Base-by-base conservation (phyloP, 805 yeast genomes). In the Metschnikowia continentalis region DNA sequence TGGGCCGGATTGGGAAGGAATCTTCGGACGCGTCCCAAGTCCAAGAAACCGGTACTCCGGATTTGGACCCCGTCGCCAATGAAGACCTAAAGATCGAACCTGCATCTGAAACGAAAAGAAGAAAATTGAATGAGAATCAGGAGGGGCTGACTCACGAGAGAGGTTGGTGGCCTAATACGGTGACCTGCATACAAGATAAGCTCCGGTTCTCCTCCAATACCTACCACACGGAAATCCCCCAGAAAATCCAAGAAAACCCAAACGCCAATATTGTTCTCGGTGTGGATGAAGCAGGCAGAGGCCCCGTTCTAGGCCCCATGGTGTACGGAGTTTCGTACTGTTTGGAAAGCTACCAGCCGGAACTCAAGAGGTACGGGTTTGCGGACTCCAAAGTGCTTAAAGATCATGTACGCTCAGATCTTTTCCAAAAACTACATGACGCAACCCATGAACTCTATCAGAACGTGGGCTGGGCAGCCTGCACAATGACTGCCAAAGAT, bases 201-300 rank as follows among this genome's bases (percentile, higher is more conserved):
- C 52, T 59, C 35, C 51, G 54, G 2, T 71, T 72, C 46, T 63
- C 65, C 10, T 72, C 87, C 1, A 62, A 76, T 14, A 77, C 88
- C 0, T 80, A 74, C 58, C 69, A 66, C 39, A 75, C 88, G 0
- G 70, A 67, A 0, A 67, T 84, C 2, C 90, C 90, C 0, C 46
- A 41, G 2, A 53, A 42, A 7, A 63, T 81, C 17, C 33, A 49
- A 11, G 61, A 61, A 11, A 54, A 45, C 17, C 69, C 73, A 1
- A 51, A 57, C 1, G 71, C 67, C 11, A 72, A 77, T 0, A 77
- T 84, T 1, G 76, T 84, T 7, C 68, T 94, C 10, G 99, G 99
- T 1, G 96, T 94, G 1, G 99, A 94, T 67, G 99, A 94, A 65
- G 99, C 99, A 0, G 99, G 99, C 0, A 77, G 99, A 57, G 99